phyloP scores from a whole-genome alignment of 805 yeast genomes.

The Kuraishia hungarica region DNA sequence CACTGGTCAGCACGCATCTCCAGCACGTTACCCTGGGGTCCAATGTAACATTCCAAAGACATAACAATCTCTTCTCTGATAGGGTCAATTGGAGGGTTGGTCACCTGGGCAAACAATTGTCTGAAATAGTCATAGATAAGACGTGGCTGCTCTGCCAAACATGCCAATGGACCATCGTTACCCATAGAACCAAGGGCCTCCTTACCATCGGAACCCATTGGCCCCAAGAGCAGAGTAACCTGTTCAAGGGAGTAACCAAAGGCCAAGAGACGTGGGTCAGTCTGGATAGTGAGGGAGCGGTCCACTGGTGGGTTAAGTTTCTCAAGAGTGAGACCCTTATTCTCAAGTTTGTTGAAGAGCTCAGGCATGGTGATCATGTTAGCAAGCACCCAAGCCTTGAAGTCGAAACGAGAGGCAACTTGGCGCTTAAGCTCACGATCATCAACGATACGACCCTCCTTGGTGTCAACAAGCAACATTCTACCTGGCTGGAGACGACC shows the following conservation, averaged over 20 bases:
- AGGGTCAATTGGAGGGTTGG: conserved; percentile 98
- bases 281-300: conserved; percentile 44
- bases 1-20: conserved; percentile 92
- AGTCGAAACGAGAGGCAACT: conserved; percentile 79
- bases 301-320: conserved; percentile 17
- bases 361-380: conserved; percentile 81
- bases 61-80: conserved; percentile 94
- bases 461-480: conserved; percentile 90
- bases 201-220: conserved; percentile 89
- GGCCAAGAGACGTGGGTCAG: conserved; percentile 77
- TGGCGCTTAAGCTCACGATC: conserved; percentile 78
- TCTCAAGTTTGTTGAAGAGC: conserved; percentile 49
- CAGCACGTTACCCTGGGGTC: conserved; percentile 95
- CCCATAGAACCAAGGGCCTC: conserved; percentile 99
- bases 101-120: conserved; percentile 95
- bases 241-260: conserved; percentile 96
- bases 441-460: conserved; percentile 87
- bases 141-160: conserved; percentile 88
- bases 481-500: conserved; percentile 96
- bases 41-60: conserved; percentile 95
- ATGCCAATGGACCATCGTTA: conserved; percentile 92
- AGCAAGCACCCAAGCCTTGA: conserved; percentile 87
- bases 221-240: conserved; percentile 70
- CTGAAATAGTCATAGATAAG: conserved; percentile 89
- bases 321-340: conserved; percentile 23